Evolutionary conservation across 1,284 basidiomycete genomes (phyloP), one percentile per base, ranked within the genome.

Genomic region (Cryptococcus amylolentus): DNA sequence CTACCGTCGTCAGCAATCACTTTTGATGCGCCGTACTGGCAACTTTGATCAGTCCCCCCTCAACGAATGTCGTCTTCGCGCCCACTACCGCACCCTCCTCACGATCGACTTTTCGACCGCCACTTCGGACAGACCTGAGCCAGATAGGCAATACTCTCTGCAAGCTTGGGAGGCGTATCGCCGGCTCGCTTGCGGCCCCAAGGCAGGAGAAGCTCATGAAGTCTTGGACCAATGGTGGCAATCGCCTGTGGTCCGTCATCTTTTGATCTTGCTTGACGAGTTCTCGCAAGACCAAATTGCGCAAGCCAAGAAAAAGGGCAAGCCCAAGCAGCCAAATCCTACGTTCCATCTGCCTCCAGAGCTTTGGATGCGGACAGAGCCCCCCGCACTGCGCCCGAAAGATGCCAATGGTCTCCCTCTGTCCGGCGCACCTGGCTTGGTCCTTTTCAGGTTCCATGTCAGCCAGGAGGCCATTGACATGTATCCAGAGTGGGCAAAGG

Each of bases 131-230:
- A 62, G 67, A 1, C 72, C 74, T 0, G 72, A 75, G 52, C 65
- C 66, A 14, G 65, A 62, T 16, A 52, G 74, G 39, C 54, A 56
- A n/a, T 75, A 76, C 57, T 69, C 74, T 4, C 60, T 62, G 16
- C 67, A 73, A 35, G 70, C 75, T 57, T 76, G 74, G 74, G 48
- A 69, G 10, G 73, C 72, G 26, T 75, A 75, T 57, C 65, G 72
- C 23, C 67, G 66, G 55, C 57, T 63, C 23, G 63, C 66, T 16
- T 65, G 66, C 45, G 67, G 67, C 1, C 40, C 56, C 28, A 57
- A 64, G 23, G 62, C 62, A 0, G 45, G 43, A 9, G 66, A 69
- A n/a, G 72, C 72, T 0, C 74, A 76, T 54, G 74, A 76, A 51
- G 68, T 75, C 16, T 61, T 74, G 4, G 74, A 76, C 57, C 61